Conservation (phyloP, 352 stramenopile genomes). For the Pythium coloratum region DNA sequence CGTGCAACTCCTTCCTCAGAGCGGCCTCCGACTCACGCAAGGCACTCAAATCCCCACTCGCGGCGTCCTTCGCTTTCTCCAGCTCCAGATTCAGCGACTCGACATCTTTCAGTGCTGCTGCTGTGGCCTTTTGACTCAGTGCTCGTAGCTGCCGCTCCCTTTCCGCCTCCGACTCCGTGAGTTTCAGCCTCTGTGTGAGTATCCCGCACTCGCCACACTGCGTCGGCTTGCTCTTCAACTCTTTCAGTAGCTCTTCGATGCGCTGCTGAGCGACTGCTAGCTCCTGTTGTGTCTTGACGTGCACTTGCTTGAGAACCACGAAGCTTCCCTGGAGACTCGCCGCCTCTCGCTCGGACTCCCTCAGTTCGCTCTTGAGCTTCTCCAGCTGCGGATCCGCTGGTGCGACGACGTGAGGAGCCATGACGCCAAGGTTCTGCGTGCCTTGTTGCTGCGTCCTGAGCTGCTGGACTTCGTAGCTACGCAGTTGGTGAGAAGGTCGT, state of each 20-base stretch:
- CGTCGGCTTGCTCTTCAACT: neutral
- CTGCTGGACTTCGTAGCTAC: neutral
- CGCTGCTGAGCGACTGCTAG: neutral
- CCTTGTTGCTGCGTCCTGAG: neutral
- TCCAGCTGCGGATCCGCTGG: neutral
- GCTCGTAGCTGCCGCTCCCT: neutral
- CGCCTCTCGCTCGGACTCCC: neutral
- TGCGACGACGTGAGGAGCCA: neutral
- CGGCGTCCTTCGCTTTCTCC: neutral
- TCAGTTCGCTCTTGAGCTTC: neutral
- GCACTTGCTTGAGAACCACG: constrained; percentile 4
- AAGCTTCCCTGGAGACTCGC: neutral
- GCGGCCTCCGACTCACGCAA: neutral
- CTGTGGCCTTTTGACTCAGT: neutral
- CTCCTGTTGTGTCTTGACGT: neutral
- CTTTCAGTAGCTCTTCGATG: neutral
- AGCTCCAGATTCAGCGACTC: neutral
- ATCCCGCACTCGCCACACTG: neutral
- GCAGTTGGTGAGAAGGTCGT: too few relatives aligned
- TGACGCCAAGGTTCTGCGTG: neutral
- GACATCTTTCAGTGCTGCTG: neutral
- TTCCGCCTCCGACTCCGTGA: neutral
- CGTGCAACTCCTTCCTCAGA: neutral
- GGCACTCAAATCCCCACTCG: neutral
- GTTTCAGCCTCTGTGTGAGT: neutral